Conservation (phyloP, 768 basidiomycete genomes). For the Cubamyces lactineus region DNA sequence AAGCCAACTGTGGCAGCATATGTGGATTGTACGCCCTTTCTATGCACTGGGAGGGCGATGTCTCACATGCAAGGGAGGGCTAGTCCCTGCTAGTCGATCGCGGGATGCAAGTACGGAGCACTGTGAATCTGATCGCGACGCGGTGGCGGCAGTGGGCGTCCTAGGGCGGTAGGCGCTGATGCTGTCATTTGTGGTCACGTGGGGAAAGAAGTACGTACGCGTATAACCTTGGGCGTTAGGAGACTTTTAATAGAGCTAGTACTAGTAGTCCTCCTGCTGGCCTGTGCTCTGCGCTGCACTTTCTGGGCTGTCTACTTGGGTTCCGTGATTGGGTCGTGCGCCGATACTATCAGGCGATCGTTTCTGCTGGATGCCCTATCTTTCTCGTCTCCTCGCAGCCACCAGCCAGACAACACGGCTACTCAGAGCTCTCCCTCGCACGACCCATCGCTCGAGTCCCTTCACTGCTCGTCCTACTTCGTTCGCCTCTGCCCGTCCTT, state of each 20-base stretch:
- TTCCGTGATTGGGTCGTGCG: neutral
- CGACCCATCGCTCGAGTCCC: slow-evolving; percentile 5
- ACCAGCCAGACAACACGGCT: slow-evolving; percentile 23
- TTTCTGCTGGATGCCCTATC: slow-evolving; percentile 22
- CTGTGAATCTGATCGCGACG: no score
- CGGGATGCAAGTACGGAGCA: neutral
- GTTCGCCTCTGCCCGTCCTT: neutral
- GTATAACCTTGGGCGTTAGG: no score
- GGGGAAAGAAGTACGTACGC: neutral
- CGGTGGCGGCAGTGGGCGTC: no score
- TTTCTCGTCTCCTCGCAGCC: slow-evolving; percentile 21
- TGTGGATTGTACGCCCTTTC: neutral
- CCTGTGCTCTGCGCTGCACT: no score
- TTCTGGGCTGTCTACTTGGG: slow-evolving; percentile 3
- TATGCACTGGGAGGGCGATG: neutral
- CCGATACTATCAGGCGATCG: slow-evolving; percentile 5
- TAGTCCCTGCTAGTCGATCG: no score
- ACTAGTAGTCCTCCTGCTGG: no score
- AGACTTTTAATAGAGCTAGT: no score
- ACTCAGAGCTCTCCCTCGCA: slow-evolving; percentile 17
- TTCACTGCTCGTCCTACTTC: slow-evolving; percentile 10
- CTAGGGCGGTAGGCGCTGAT: neutral
- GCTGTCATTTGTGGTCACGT: slow-evolving; percentile 9
- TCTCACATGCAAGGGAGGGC: neutral
- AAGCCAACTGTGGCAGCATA: slow-evolving; percentile 43